These are phyloP conservation scores for Leishmania guyanensis DNA, from an alignment of 208 protist species.

Conservation along the genomic window DNA sequence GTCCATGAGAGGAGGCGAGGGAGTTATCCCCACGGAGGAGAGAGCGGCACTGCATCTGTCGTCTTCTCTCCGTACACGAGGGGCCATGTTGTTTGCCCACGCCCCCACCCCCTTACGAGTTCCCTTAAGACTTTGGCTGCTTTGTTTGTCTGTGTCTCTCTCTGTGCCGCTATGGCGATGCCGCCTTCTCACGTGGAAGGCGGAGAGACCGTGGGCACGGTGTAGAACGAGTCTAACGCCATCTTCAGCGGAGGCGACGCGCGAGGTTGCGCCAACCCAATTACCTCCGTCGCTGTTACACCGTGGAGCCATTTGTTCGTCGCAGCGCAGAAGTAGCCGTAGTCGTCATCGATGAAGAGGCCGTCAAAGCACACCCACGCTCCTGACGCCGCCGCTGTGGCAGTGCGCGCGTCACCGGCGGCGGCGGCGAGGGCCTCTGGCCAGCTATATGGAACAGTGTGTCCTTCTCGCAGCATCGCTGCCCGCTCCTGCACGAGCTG, in stretches of 20 bases:
- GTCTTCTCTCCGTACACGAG: neutral
- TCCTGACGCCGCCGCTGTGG: slow-evolving; percentile 8
- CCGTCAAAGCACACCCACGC: slow-evolving; percentile 80
- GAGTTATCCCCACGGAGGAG: neutral
- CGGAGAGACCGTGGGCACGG: neutral
- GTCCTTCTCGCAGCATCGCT: slow-evolving; percentile 58
- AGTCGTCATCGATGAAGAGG: slow-evolving; percentile 73
- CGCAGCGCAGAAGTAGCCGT: slow-evolving; percentile 84
- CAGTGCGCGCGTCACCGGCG: slow-evolving; percentile 33
- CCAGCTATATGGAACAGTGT: slow-evolving; percentile 67
- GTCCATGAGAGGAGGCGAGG: neutral
- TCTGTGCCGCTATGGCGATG: neutral
- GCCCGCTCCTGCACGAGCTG: slow-evolving; percentile 48
- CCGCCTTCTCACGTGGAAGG: neutral
- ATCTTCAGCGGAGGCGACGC: slow-evolving; percentile 21
- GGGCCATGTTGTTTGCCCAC: neutral
- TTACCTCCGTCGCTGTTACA: slow-evolving; percentile 87
- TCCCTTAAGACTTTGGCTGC: neutral
- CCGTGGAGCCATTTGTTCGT: slow-evolving; percentile 79
- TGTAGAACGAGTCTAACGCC: slow-evolving; percentile 55
- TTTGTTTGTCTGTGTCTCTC: neutral
- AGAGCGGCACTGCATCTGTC: neutral
- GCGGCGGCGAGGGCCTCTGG: slow-evolving; percentile 50
- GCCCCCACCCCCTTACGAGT: neutral
- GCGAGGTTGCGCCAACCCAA: slow-evolving; percentile 69